These are phyloP conservation scores for Pseudocercospora musae DNA, from an alignment of 2,329 filamentous ascomycete species.

Conservation along the genomic window DNA sequence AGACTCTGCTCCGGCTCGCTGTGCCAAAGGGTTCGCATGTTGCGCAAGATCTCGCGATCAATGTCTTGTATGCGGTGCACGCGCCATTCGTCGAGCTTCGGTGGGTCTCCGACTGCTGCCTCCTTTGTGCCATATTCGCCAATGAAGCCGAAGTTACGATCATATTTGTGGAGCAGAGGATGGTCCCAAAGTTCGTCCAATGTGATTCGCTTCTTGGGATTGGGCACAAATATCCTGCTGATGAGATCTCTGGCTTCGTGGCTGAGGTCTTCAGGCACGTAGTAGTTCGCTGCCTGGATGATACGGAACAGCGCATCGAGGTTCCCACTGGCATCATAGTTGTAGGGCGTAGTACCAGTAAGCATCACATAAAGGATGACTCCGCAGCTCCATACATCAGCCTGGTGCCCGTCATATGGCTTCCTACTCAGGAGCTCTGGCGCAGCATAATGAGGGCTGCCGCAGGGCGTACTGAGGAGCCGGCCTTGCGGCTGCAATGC, in stretches of 20 bases:
- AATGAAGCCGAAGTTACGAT: constrained; percentile 64
- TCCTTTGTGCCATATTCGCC: constrained; percentile 53
- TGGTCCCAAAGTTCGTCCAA: constrained; percentile 83
- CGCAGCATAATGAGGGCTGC: constrained; percentile 93
- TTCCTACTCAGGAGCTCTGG: constrained; percentile 80
- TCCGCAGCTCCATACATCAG: constrained; percentile 93
- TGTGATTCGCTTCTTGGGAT: constrained; percentile 74
- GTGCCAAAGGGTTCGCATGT: constrained; percentile 89
- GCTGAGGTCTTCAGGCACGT: constrained; percentile 52
- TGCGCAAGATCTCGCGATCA: constrained; percentile 76
- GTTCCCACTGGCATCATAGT: constrained; percentile 59
- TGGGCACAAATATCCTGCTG: constrained; percentile 70
- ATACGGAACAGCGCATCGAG: constrained; percentile 61
- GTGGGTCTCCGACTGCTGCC: constrained; percentile 49
- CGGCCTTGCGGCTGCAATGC: constrained; percentile 79
- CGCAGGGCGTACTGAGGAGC: constrained; percentile 83
- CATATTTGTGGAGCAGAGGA: constrained; percentile 79
- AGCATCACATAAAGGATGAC: constrained; percentile 87
- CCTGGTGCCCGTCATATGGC: constrained; percentile 77
- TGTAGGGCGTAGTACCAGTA: constrained; percentile 78
- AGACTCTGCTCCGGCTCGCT: constrained; percentile 72
- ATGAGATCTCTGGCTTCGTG: constrained; percentile 74
- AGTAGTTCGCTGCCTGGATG: constrained; percentile 50
- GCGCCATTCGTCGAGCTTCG: constrained; percentile 60
- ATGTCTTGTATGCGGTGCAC: constrained; percentile 64